Evolutionary conservation across 1,284 basidiomycete species (phyloP).

Genomic region (Laetiporus sulphureus): DNA sequence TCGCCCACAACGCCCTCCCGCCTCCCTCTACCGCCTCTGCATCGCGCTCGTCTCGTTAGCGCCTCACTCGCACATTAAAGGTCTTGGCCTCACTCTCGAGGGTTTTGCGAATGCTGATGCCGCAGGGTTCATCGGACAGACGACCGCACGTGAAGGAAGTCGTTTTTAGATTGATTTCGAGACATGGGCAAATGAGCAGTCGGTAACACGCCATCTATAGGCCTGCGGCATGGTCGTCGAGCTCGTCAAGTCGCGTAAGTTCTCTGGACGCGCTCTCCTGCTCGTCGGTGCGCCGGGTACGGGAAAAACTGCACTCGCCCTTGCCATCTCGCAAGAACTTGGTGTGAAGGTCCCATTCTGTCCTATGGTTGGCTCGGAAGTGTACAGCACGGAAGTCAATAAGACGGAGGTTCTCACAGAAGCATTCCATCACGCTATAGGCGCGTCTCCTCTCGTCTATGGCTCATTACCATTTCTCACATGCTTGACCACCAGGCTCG

Average conservation of each 20-base stretch:
- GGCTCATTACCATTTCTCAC: background rate
- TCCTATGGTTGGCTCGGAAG: slow-evolving; percentile 96
- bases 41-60: slow-evolving; percentile 79
- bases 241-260: slow-evolving; percentile 84
- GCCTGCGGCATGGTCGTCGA: slow-evolving; percentile 91
- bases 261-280: slow-evolving; percentile 86
- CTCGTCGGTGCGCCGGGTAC: slow-evolving; percentile 90
- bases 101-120: slow-evolving; percentile 71
- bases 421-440: slow-evolving; percentile 92
- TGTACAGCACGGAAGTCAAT: slow-evolving; percentile 96
- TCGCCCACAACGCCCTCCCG: slow-evolving; percentile 65
- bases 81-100: slow-evolving; percentile 85
- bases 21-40: slow-evolving; percentile 56
- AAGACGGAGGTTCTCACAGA: slow-evolving; percentile 99
- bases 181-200: background rate
- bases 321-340: slow-evolving; percentile 92
- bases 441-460: slow-evolving; percentile 60
- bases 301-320: slow-evolving; percentile 92
- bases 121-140: slow-evolving; percentile 91
- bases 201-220: too few species aligned
- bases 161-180: background rate
- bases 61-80: slow-evolving; percentile 93
- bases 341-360: slow-evolving; percentile 96
- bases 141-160: slow-evolving; percentile 81
- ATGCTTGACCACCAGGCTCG: slow-evolving; percentile 49